Percentiles rank a stretch among this genome's conserved stretches.
phyloP scores from a whole-genome alignment of 2,329 filamentous ascomycete genomes.

The Colletotrichum falcatum region DNA sequence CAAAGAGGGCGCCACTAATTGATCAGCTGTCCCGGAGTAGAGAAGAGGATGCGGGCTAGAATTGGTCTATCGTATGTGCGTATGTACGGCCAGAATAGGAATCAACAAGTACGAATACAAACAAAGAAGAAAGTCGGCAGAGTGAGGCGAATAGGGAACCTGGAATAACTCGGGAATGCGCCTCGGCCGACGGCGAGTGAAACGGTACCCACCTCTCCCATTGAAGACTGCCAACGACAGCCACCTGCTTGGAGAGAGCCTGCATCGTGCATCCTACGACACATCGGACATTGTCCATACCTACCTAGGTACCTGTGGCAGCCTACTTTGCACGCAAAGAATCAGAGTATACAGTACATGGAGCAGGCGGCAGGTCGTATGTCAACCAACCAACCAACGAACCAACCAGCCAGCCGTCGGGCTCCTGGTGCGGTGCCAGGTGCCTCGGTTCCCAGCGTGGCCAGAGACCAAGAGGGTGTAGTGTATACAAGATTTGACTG shows the following conservation, averaged over 20 bases:
- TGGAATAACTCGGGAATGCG: slow-evolving; percentile 5
- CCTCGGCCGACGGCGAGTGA: slow-evolving; percentile 25
- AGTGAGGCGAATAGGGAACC: slow-evolving; percentile 23
- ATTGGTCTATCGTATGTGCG: no score
- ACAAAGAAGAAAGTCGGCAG: background rate
- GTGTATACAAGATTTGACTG: slow-evolving; percentile 2
- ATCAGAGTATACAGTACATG: background rate
- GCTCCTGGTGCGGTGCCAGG: background rate
- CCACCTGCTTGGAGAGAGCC: background rate
- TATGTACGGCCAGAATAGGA: background rate
- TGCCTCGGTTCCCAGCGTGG: slow-evolving; percentile 20
- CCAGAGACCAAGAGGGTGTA: background rate
- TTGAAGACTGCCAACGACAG: background rate
- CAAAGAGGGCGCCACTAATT: background rate
- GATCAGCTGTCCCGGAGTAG: background rate
- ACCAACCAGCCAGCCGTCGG: slow-evolving; percentile 3
- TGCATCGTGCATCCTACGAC: no score
- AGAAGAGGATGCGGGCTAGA: background rate
- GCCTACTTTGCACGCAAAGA: no score
- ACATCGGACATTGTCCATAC: no score
- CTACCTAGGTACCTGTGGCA: no score
- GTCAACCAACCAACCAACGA: background rate
- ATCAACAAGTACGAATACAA: background rate
- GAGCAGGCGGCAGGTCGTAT: background rate
- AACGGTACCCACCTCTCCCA: slow-evolving; percentile 7